Evolutionary conservation across 768 basidiomycete genomes (phyloP), one percentile per base, ranked within the genome.

Genomic region (Tylopilus rubrobrunneus): DNA sequence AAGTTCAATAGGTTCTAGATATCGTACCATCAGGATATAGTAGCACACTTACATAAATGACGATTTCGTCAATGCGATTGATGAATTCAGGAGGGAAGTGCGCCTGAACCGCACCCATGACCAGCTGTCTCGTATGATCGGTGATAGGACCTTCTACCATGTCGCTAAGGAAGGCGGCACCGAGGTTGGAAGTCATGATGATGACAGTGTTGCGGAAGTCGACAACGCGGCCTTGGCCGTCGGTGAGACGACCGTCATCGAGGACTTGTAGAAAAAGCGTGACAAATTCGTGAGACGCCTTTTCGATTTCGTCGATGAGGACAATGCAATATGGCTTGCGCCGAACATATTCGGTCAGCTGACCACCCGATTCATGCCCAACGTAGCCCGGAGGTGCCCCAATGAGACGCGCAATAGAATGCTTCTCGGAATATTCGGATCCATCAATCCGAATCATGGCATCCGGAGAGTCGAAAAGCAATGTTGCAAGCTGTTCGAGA

Each of bases 71-170:
- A 39, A 96, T 83, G 56, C 93, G 84, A 71, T 95, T 95, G 66
- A 96, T 73, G 64, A 96, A 91, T 65, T 98, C 94, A 1, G 94
- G 94, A 37, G 90, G 89, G 78, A 96, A 97, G 68, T 93, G 92
- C 1, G 72, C 72, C 59, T 85, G 85, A 52, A 96, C 90, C 7
- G 91, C 80, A 53, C 78, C 77, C 81, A 91, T 84, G 45, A 98
- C 93, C 47, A 87, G 70, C 33, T 78, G 67, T 55, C 76, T 78
- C 5, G 87, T 87, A 47, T 78, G 71, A 0, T 79, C 66, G 19
- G 74, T 82, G 48, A 96, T 83, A 0, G 82, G 76, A 5, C 90
- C 90, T 55, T 86, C 83, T 4, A 78, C 79, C 76, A 87, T 80
- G 46, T 91, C 90, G 52, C 87, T 83, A 45, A 92, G 76, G 71